phyloP scores from a whole-genome alignment of 2,329 filamentous ascomycete species.

The Pseudonectria buxi region DNA sequence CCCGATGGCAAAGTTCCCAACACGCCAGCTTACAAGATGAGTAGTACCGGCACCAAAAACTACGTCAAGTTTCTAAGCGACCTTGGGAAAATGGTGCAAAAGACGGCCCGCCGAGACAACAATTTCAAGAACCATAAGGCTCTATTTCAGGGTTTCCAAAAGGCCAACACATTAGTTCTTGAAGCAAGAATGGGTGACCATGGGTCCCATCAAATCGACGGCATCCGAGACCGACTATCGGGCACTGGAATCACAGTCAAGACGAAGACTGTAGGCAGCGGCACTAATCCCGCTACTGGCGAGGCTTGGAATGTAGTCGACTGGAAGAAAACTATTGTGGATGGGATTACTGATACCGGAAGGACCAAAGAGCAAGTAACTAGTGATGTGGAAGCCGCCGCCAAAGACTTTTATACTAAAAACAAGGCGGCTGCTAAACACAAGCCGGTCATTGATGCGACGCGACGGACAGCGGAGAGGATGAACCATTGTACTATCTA shows the following conservation, averaged over 20 bases:
- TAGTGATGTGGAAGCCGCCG: too few species aligned
- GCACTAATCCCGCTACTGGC: neutral
- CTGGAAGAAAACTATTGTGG: slow-evolving; percentile 1
- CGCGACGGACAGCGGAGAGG: too few species aligned
- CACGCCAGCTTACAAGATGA: too few species aligned
- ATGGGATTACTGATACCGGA: too few species aligned
- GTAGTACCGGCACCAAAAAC: slow-evolving; percentile 1
- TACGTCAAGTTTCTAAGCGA: neutral
- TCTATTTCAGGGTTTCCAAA: slow-evolving; percentile 2
- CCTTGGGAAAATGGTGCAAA: neutral
- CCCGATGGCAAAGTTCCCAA: too few species aligned
- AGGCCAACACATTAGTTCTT: slow-evolving; percentile 1
- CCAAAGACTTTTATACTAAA: too few species aligned
- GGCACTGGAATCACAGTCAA: slow-evolving; percentile 1
- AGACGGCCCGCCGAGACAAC: neutral
- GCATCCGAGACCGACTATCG: slow-evolving; percentile 1
- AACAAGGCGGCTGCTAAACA: too few species aligned
- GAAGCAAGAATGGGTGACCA: slow-evolving; percentile 1
- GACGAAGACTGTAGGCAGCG: neutral
- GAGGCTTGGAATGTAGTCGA: slow-evolving; percentile 2
- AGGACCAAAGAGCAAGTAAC: too few species aligned
- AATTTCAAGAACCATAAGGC: slow-evolving; percentile 1
- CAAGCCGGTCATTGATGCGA: too few species aligned
- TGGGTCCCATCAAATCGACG: slow-evolving; percentile 1
- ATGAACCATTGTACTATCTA: too few species aligned